phyloP scores from a whole-genome alignment of 352 stramenopile genomes.

The Phytophthora palmivora region DNA sequence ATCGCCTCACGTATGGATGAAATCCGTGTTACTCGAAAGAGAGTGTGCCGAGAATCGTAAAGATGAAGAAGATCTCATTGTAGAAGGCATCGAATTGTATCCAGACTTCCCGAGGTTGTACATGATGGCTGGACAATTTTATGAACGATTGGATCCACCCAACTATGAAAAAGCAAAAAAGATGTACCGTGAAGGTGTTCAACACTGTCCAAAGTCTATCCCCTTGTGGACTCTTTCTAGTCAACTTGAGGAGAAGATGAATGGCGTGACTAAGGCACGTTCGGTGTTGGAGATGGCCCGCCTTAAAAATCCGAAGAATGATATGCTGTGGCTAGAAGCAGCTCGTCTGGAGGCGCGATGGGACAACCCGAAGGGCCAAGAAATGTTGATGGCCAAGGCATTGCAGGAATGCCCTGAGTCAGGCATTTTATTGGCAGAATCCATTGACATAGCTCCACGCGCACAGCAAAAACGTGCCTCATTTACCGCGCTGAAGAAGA shows the following conservation, averaged over 20 bases:
- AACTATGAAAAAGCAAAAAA: conserved; percentile 86
- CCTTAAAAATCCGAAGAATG: conserved; percentile 95
- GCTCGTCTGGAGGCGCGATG: conserved; percentile 93
- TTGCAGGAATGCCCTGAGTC: conserved; percentile 97
- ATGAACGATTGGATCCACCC: conserved; percentile 63
- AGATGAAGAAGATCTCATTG: conserved; percentile 87
- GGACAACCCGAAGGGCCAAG: conserved; percentile 94
- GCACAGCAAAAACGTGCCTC: conserved; percentile 97
- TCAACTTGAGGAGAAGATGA: conserved; percentile 92
- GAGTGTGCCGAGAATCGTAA: conserved; percentile 70
- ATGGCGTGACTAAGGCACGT: conserved; percentile 95
- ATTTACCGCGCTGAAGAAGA: conserved; percentile 96
- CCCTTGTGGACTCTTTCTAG: conserved; percentile 96
- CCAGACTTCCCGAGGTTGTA: conserved; percentile 95
- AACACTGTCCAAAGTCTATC: conserved; percentile 93
- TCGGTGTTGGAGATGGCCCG: conserved; percentile 97
- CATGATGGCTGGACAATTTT: conserved; percentile 98
- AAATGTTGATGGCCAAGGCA: conserved; percentile 97
- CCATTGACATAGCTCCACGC: conserved; percentile 94
- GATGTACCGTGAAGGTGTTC: conserved; percentile 93
- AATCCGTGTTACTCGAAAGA: conserved; percentile 97
- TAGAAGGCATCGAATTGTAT: conserved; percentile 92
- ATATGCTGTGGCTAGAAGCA: conserved; percentile 96
- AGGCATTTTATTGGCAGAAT: conserved; percentile 95
- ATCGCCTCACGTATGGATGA: conserved; percentile 97